Evolutionary conservation across 257 asterid species (phyloP), one percentile per base, ranked within the genome.

Genomic region (Solanum sejunctum): DNA sequence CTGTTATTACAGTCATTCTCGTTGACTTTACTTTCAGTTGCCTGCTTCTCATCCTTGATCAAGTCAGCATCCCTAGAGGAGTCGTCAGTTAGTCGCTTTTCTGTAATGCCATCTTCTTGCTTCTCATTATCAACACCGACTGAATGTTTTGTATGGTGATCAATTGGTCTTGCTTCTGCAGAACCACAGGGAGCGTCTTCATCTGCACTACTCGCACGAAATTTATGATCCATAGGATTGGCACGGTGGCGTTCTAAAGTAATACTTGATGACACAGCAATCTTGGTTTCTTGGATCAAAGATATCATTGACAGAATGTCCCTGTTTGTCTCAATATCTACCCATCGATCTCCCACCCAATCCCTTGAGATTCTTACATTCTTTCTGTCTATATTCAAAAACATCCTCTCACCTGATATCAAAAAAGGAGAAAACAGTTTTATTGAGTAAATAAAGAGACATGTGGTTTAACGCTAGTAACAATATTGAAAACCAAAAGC

Each of bases 321-420:
- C 16, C 93, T 93, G 71, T 93, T 92, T 75, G 91, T 91, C 85
- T 93, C 92, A 7, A 95, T 83, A 87, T 94, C 95, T 82, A 92
- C 94, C 99, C 99, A 97, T 20, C 79, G 88, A 67, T 91, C 94
- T 67, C 94, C 97, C 57, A 93, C 89, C 99, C 99, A 97, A 67
- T 97, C 99, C 85, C 93, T 91, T 61, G 99, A 95, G 85, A 89
- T 88, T 89, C 99, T 91, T 17, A 95, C 87, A 85, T 92, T 89
- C 89, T 90, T 86, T 70, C 81, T 82, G 82, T 90, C 95, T 51
- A 88, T 60, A 57, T 87, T 90, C 87, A 94, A 60, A 90, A 92
- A 85, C 89, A 95, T 75, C 81, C 91, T 91, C 88, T 96, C 99
- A 86, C 99, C 99, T 97, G 94, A 83, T 61, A 84, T 39, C 73